Evolutionary conservation across 2,329 filamentous ascomycete genomes (phyloP), one percentile per base, ranked within the genome.

Genomic region (Aspergillus calidoustus): DNA sequence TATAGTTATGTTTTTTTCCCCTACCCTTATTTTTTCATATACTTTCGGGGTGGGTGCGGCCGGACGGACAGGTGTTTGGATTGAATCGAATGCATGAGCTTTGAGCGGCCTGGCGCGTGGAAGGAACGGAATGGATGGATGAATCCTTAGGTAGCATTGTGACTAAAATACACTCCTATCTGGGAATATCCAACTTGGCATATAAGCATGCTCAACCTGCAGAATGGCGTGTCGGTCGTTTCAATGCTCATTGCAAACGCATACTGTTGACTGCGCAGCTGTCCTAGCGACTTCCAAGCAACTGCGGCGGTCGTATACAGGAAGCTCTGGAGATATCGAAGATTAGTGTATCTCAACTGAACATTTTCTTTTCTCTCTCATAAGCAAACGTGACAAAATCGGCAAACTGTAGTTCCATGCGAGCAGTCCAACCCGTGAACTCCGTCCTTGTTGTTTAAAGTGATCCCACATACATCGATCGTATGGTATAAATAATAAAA

Each of bases 401-500:
- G 64, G 68, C 70, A 68, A 68, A 55, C 31, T 47, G 19, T 72
- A 68, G 67, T 72, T 63, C 66, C 72, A 67, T 67, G 68, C 67
- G 72, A 73, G 68, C 68, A 74, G 71, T 57, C 72, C 72, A 67
- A 73, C 66, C 74, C 73, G 72, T 70, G 69, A 76, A 76, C 74
- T 75, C 74, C 74, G 66, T 69, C 74, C 74, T 67, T 69, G 64
- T 70, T 68, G 65, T 72, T 72, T 71, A 71, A 69, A 69, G 48
- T 53, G 65, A 64, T 59, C 62, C 67, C 64, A 64, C 53, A 57
- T 59, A 61, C 59, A 58, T 60, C 49, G 54, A 62, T 64, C 61
- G 56, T 64, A 61, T 71, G 65, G 66, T 67, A 64, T 50, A 30
- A 25, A 49, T 51, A 28, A 34, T 46, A 41, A 49, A 57, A 50